A percentile compares a stretch with the other conserved stretches of the same genome.
Evolutionary conservation across 768 basidiomycete species (phyloP).

Genomic region (Boletus rubescentipes): DNA sequence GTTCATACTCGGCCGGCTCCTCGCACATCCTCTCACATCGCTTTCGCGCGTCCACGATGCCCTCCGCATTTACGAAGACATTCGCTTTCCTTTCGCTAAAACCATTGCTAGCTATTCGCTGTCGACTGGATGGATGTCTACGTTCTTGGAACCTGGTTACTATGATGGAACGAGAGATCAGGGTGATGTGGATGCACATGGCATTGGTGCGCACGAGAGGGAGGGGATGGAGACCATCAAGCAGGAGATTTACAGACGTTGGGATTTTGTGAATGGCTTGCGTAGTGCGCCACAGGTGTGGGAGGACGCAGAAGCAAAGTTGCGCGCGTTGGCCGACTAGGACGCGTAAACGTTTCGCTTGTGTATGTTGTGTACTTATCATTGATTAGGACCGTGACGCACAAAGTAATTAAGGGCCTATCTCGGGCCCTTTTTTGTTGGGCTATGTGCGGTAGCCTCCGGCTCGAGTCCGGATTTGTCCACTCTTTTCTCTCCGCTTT

Average conservation of each 20-base stretch:
- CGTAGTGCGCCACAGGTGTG: slow-evolving; percentile 10
- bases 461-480: slow-evolving; percentile 43
- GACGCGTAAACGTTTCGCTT: too few relatives aligned
- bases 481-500: slow-evolving; percentile 18
- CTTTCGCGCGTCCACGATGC: neutral
- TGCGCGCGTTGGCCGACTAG: neutral
- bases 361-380: too few relatives aligned
- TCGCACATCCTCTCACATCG: slow-evolving; percentile 19
- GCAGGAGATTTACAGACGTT: slow-evolving; percentile 12
- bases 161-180: slow-evolving; percentile 22
- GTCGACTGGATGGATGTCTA: slow-evolving; percentile 16
- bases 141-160: slow-evolving; percentile 17
- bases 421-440: too few relatives aligned
- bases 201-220: slow-evolving; percentile 9
- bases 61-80: slow-evolving; percentile 13
- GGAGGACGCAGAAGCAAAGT: slow-evolving; percentile 16
- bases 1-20: slow-evolving; percentile 23
- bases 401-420: too few relatives aligned
- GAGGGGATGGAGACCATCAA: slow-evolving; percentile 18
- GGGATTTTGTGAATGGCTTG: slow-evolving; percentile 15
- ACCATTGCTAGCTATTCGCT: slow-evolving; percentile 17
- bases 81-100: slow-evolving; percentile 15
- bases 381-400: too few relatives aligned
- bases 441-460: slow-evolving; percentile 43
- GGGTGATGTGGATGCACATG: slow-evolving; percentile 9